Evolutionary conservation across 495 filamentous ascomycete genomes (phyloP).

Genomic region (Parathielavia hyrcaniae): DNA sequence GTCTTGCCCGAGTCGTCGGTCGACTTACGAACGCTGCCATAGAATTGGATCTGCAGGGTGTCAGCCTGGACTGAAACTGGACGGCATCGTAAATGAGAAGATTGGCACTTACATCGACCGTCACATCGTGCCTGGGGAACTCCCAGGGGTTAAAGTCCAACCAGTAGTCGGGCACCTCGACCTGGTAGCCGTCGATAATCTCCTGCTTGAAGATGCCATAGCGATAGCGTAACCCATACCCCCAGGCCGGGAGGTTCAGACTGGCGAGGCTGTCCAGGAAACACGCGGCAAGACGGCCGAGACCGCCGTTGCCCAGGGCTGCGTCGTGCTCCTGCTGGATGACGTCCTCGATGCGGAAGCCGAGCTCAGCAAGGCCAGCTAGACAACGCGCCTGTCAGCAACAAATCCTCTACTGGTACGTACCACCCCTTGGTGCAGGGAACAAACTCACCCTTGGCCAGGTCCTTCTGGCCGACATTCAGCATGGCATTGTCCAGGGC

Average conservation of each 20-base stretch:
- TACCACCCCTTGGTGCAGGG: background rate
- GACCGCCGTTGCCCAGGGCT: slow-evolving; percentile 89
- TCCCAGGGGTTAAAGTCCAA: slow-evolving; percentile 99
- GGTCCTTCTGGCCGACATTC: slow-evolving; percentile 81
- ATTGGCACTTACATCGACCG: slow-evolving; percentile 62
- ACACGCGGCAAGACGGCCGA: slow-evolving; percentile 91
- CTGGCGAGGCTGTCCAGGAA: slow-evolving; percentile 94
- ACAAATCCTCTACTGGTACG: slow-evolving; percentile 11
- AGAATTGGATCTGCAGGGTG: slow-evolving; percentile 70
- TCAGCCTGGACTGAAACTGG: background rate
- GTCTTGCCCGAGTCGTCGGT: slow-evolving; percentile 72
- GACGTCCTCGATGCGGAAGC: slow-evolving; percentile 94
- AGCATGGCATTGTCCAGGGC: slow-evolving; percentile 98
- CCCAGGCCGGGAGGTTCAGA: slow-evolving; percentile 93
- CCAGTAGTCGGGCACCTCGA: slow-evolving; percentile 98
- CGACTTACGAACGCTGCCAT: slow-evolving; percentile 67
- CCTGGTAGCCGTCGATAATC: slow-evolving; percentile 94
- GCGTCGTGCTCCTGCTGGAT: slow-evolving; percentile 94
- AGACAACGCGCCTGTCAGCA: slow-evolving; percentile 51
- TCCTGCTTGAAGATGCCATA: slow-evolving; percentile 99
- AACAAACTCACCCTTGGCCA: slow-evolving; percentile 58
- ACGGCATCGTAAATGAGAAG: slow-evolving; percentile 17
- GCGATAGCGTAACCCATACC: slow-evolving; percentile 87
- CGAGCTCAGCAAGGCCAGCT: slow-evolving; percentile 81
- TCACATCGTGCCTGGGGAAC: slow-evolving; percentile 90